Evolutionary conservation across 352 stramenopile genomes (phyloP).

Genomic region (Saprolegnia parasitica): DNA sequence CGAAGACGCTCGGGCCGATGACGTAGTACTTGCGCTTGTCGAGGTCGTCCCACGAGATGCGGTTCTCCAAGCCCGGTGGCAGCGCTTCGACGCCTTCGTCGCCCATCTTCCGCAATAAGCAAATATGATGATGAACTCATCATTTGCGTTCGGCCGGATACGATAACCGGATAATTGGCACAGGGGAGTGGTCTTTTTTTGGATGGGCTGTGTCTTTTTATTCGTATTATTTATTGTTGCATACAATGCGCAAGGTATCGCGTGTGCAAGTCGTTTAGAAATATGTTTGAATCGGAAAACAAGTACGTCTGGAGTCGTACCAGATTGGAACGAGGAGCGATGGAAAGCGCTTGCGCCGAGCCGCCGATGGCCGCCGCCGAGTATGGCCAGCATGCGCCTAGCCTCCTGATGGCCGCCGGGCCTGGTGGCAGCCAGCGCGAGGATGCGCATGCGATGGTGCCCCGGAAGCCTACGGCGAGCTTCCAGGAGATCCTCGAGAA

Average conservation of each 20-base stretch:
- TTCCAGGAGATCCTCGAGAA: conserved; percentile 24
- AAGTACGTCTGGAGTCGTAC: too few relatives aligned
- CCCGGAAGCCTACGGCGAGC: conserved; percentile 1
- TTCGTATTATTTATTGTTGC: neutral
- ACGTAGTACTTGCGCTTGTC: conserved; percentile 85
- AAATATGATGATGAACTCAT: neutral
- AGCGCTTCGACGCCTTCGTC: conserved; percentile 15
- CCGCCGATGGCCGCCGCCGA: too few relatives aligned
- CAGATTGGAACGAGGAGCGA: too few relatives aligned
- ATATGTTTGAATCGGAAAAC: neutral
- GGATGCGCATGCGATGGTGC: conserved; percentile 6
- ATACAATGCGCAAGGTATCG: neutral
- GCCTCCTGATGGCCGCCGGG: too few relatives aligned
- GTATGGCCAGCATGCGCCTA: too few relatives aligned
- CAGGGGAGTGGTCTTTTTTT: neutral
- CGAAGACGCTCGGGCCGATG: conserved; percentile 75
- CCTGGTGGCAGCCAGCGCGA: neutral
- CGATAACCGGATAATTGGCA: conserved; percentile 19
- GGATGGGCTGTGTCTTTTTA: neutral
- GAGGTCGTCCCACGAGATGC: conserved; percentile 87
- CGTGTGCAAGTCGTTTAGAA: neutral
- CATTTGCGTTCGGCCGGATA: conserved; percentile 15
- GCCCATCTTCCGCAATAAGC: neutral
- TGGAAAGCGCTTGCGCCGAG: too few relatives aligned
- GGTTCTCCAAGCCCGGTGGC: conserved; percentile 36